A percentile compares a stretch with the other conserved stretches of the same genome.
phyloP scores from a whole-genome alignment of 306 rosid genomes.

The Abrus pulchellus region DNA sequence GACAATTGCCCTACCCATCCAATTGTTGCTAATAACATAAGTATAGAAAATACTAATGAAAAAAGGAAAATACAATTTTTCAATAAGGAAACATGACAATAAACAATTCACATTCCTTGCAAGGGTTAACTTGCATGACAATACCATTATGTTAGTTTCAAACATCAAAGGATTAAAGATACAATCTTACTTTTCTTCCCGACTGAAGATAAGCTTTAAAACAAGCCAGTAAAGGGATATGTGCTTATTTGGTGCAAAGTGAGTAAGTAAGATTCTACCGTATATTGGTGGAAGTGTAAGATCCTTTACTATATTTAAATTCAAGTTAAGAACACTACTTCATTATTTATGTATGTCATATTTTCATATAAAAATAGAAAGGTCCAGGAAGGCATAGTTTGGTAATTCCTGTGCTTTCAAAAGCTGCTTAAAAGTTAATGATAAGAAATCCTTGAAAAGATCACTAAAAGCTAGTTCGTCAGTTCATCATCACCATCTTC shows the following conservation, averaged over 20 bases:
- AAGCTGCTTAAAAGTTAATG: not conserved
- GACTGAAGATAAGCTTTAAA: not conserved
- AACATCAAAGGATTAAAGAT: not conserved
- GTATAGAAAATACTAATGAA: not conserved
- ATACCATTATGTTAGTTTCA: not conserved
- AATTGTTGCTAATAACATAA: slow-evolving; percentile 3
- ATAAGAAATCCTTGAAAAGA: not conserved
- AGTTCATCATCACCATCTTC: not conserved
- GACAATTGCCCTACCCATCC: not conserved
- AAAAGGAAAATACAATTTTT: not conserved
- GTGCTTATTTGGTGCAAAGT: not conserved
- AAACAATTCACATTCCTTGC: slow-evolving; percentile 15
- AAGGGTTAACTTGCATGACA: not conserved
- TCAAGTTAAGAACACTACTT: not conserved
- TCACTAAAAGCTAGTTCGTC: not conserved
- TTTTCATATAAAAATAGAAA: not conserved
- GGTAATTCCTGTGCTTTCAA: not conserved
- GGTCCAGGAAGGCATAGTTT: not conserved
- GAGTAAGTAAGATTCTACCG: not conserved
- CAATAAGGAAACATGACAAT: not conserved
- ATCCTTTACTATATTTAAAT: not conserved
- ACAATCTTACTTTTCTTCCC: slow-evolving; percentile 4
- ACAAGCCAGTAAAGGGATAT: not conserved
- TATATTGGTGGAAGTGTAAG: not conserved
- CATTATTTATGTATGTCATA: not conserved